Evolutionary conservation across 495 filamentous ascomycete species (phyloP), one percentile per base, ranked within the genome.

Genomic region (Barbatosphaeria neglecta): DNA sequence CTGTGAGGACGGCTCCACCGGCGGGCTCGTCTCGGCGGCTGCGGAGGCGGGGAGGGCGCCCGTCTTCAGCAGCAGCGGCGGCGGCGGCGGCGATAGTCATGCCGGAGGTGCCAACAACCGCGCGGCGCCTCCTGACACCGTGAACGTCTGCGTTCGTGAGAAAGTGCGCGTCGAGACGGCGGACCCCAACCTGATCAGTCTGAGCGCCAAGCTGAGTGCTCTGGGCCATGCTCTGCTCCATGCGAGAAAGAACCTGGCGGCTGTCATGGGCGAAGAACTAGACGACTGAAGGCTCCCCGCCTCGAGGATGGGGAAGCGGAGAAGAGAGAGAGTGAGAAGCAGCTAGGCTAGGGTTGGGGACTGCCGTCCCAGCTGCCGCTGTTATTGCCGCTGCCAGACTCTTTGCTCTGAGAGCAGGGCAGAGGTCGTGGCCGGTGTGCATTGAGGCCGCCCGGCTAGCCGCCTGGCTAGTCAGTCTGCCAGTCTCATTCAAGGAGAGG

Each of bases 101-200:
- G 6, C 23, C 45, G 9, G 39, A 22, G 43, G 0, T 9, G 49
- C 15, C 19, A 48, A n/a, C n/a, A n/a, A 48, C 11, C 38, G 54
- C 17, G 49, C 4, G 0, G 16, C 13, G 10, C 44, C 33, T n/a
- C 22, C 35, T 41, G 39, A 46, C 20, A 55, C 50, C 33, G 62
- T 65, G 16, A 83, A 90, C 39, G 90, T 96, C 0, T 79, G 74
- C 37, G 93, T 98, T 17, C 80, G 76, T 50, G 92, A 97, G 55
- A 95, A 95, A 62, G 77, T 98, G 9, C 75, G 80, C 23, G 86
- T 97, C 6, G 92, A 95, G 67, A 90, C 80, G 47, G 86, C 89
- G 46, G 92, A 98, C 58, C 93, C 92, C 24, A 87, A 81, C 58
- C 52, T 98, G 50, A 77, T 98, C 66, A 78, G 83, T n/a, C 71